These are phyloP conservation scores for Saksenaea vasiformis DNA, from an alignment of 371 early-diverging fungal genomes.

Conservation along the genomic window DNA sequence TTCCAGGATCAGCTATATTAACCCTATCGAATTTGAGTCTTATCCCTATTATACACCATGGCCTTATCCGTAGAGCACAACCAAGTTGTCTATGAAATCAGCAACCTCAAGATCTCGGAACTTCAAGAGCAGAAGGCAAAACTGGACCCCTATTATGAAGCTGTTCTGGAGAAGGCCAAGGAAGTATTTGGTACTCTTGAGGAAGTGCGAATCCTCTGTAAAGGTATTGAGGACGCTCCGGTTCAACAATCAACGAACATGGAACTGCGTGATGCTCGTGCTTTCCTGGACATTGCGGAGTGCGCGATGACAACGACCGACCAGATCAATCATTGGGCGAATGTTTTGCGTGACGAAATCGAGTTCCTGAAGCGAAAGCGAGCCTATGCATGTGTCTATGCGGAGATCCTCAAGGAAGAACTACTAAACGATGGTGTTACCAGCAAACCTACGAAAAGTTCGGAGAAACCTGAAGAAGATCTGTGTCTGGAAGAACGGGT, in stretches of 20 bases:
- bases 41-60: background rate
- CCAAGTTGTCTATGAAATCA: slow-evolving; percentile 11
- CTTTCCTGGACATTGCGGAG: background rate
- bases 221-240: slow-evolving; percentile 13
- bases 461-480: slow-evolving; percentile 5
- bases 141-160: slow-evolving; percentile 3
- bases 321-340: slow-evolving; percentile 1
- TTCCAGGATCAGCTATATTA: background rate
- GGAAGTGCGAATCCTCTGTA: slow-evolving; percentile 4
- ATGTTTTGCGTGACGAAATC: slow-evolving; percentile 4
- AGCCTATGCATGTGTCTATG: slow-evolving; percentile 10
- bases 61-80: background rate
- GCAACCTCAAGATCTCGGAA: slow-evolving; percentile 13
- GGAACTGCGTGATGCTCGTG: background rate
- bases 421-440: background rate
- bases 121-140: slow-evolving; percentile 9
- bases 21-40: background rate
- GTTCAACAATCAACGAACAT: slow-evolving; percentile 8
- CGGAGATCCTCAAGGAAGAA: slow-evolving; percentile 13
- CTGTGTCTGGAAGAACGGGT: slow-evolving; percentile 5
- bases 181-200: background rate
- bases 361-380: slow-evolving; percentile 1
- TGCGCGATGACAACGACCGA: background rate
- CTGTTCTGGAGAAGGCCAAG: slow-evolving; percentile 5
- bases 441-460: background rate